A percentile compares a stretch with the other conserved stretches of the same genome.
Evolutionary conservation across 2,329 filamentous ascomycete genomes (phyloP).

Genomic region (Chrysoporthe austroafricana): DNA sequence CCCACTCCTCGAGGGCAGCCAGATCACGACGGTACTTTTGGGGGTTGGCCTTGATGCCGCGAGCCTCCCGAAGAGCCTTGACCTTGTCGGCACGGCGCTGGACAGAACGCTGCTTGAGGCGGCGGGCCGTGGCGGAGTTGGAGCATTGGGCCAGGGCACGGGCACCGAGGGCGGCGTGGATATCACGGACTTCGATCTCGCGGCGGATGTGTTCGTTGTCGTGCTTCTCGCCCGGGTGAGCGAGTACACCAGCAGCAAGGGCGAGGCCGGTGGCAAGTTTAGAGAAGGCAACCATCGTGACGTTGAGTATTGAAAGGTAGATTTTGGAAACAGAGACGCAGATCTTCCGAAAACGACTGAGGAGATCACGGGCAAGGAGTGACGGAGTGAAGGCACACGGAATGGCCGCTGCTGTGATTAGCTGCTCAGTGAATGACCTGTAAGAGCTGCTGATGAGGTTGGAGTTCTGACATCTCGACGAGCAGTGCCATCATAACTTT

Average conservation of each 20-base stretch:
- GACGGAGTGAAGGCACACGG: neutral
- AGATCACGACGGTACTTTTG: conserved; percentile 40
- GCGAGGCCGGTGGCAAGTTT: conserved; percentile 20
- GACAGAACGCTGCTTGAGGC: conserved; percentile 45
- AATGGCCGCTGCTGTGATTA: neutral
- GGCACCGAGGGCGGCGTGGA: conserved; percentile 37
- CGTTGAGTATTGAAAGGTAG: neutral
- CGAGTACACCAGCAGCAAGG: conserved; percentile 34
- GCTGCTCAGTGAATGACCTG: neutral
- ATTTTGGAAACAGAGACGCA: neutral
- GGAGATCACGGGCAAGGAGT: neutral
- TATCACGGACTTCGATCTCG: conserved; percentile 40
- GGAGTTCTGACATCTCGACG: neutral
- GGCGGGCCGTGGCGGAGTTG: conserved; percentile 42
- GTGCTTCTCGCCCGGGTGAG: conserved; percentile 41
- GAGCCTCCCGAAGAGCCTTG: conserved; percentile 44
- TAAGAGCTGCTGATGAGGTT: neutral
- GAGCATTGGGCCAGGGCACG: conserved; percentile 46
- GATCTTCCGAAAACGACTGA: neutral
- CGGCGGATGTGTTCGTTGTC: conserved; percentile 37
- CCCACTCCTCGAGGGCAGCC: conserved; percentile 39
- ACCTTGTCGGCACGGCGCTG: conserved; percentile 45
- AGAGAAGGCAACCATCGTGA: conserved; percentile 27
- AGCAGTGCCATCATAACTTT: neutral
- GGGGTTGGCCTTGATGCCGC: conserved; percentile 37